Conservation (phyloP, 495 filamentous ascomycete species). For the Bathelium albidoporum region DNA sequence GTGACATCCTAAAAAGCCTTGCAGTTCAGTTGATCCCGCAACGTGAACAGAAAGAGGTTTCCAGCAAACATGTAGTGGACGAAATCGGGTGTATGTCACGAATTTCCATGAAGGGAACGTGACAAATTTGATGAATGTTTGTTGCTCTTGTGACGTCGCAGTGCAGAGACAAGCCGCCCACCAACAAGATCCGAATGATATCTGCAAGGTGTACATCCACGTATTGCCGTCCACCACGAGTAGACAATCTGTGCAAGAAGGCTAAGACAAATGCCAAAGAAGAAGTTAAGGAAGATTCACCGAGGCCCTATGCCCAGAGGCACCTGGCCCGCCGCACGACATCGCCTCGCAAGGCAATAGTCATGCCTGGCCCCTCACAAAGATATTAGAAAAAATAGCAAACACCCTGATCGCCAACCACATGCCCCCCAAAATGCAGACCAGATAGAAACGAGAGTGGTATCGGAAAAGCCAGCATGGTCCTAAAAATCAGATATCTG, state of each 20-base stretch:
- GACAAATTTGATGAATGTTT: background rate
- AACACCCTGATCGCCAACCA: background rate
- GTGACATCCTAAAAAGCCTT: background rate
- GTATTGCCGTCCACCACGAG: background rate
- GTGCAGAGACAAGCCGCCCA: background rate
- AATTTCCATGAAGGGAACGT: background rate
- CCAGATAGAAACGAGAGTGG: background rate
- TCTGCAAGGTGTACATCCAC: background rate
- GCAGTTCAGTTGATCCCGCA: background rate
- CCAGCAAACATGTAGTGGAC: slow-evolving; percentile 2
- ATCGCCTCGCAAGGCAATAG: background rate
- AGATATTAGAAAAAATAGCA: background rate
- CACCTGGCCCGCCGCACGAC: background rate
- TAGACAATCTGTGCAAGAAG: background rate
- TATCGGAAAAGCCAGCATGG: background rate
- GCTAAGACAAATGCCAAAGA: background rate
- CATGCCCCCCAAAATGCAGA: background rate
- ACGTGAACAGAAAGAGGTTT: background rate
- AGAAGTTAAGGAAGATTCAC: too few species aligned
- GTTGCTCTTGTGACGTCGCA: background rate
- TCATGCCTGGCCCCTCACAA: background rate
- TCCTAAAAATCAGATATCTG: background rate
- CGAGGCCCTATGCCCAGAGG: too few species aligned
- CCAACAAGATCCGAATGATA: background rate
- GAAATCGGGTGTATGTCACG: background rate